Evolutionary conservation across 495 filamentous ascomycete genomes (phyloP).

Genomic region (Penicillium longicatenatum): DNA sequence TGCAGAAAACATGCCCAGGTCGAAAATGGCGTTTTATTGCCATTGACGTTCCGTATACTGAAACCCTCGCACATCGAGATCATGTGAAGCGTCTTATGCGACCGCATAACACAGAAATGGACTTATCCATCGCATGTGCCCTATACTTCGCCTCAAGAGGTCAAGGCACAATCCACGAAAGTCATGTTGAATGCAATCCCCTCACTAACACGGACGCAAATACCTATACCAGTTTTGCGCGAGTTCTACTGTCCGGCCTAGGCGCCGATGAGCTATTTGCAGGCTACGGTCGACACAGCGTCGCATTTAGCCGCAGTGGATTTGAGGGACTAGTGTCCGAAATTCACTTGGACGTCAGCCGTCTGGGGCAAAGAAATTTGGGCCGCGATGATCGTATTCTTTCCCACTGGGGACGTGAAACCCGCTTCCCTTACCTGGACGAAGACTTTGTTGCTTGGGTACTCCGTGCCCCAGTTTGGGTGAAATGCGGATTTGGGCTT

Average conservation of each 20-base stretch:
- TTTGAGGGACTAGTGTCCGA: conserved; percentile 76
- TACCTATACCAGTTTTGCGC: conserved; percentile 68
- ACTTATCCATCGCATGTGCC: conserved; percentile 90
- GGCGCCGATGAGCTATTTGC: conserved; percentile 96
- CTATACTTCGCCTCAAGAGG: conserved; percentile 93
- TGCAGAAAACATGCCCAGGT: conserved; percentile 68
- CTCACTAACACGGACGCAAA: conserved; percentile 4
- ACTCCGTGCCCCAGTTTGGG: conserved; percentile 68
- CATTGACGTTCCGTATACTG: conserved; percentile 81
- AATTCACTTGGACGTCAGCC: conserved; percentile 80
- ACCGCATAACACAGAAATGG: conserved; percentile 98
- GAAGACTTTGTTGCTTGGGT: conserved; percentile 84
- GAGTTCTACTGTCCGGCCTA: conserved; percentile 87
- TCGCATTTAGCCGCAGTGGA: conserved; percentile 67
- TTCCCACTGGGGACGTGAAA: conserved; percentile 86
- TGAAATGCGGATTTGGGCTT: conserved; percentile 79
- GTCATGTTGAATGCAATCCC: neutral
- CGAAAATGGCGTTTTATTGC: conserved; percentile 78
- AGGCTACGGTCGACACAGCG: conserved; percentile 83
- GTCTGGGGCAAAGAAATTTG: conserved; percentile 90
- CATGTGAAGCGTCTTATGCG: conserved; percentile 75
- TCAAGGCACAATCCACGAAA: conserved; percentile 46
- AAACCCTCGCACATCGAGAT: conserved; percentile 68
- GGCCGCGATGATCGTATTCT: conserved; percentile 92
- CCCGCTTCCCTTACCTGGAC: conserved; percentile 89